Conservation (phyloP, 2,329 filamentous ascomycete species). For the Emydomyces testavorans region DNA sequence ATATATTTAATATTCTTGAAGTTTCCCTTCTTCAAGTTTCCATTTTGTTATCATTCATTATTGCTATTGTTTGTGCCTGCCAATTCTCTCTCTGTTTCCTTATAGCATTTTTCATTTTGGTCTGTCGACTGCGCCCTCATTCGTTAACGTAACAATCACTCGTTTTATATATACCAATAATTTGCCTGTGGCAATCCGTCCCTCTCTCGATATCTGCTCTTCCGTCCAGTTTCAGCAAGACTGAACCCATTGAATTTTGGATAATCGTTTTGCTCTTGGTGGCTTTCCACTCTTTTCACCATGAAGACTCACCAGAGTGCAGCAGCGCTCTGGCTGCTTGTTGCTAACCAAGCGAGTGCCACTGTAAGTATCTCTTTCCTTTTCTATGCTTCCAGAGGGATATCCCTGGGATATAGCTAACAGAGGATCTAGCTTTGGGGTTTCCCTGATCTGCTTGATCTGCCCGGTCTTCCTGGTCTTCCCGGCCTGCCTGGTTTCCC, state of each 20-base stretch:
- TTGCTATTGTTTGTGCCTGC: neutral
- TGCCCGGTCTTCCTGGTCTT: neutral
- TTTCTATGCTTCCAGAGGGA: neutral
- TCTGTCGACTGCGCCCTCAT: conserved; percentile 7
- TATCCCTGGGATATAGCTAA: neutral
- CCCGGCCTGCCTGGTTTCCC: neutral
- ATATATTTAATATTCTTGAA: conserved; percentile 7
- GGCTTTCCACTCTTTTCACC: conserved; percentile 9
- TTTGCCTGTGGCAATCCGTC: conserved; percentile 11
- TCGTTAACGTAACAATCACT: conserved; percentile 8
- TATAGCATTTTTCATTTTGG: conserved; percentile 1
- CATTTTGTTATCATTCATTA: neutral
- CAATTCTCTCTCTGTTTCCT: neutral
- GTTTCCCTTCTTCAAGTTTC: neutral
- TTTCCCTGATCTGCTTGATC: too few species aligned
- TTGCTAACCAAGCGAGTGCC: conserved; percentile 21
- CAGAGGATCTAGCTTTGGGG: neutral
- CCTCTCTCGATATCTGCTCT: neutral
- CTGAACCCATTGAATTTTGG: neutral
- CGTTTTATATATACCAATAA: neutral
- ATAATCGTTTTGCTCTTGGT: neutral
- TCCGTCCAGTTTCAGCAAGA: conserved; percentile 2
- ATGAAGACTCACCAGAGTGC: conserved; percentile 19
- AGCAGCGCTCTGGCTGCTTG: conserved; percentile 17
- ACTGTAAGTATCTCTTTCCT: conserved; percentile 16